These are phyloP conservation scores for Xylariaceae sp. DNA, from an alignment of 2,329 filamentous ascomycete species.

Conservation along the genomic window DNA sequence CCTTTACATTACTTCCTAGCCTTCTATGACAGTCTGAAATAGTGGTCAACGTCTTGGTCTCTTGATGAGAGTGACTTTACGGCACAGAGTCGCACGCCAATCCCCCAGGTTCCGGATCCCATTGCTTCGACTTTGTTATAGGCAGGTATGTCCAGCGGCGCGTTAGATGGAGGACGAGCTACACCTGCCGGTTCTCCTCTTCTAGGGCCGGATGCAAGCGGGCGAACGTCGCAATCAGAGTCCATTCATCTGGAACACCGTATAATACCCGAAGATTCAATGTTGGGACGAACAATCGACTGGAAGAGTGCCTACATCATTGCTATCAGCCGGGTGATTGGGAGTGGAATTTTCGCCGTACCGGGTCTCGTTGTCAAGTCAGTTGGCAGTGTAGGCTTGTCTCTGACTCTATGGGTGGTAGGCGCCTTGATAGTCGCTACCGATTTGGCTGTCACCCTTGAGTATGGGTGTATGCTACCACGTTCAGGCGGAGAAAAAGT, in stretches of 20 bases:
- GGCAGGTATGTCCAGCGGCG: constrained; percentile 1
- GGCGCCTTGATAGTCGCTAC: constrained; percentile 58
- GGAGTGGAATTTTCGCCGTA: constrained; percentile 67
- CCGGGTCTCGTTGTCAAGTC: constrained; percentile 62
- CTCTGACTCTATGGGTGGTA: constrained; percentile 57
- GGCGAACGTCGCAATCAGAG: constrained; percentile 21
- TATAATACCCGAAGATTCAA: constrained; percentile 54
- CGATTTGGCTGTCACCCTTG: constrained; percentile 57
- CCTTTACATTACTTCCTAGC: neutral
- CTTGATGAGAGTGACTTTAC: neutral
- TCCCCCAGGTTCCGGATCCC: constrained; percentile 1
- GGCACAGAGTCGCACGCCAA: constrained; percentile 1
- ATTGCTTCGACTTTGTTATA: neutral
- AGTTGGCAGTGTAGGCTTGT: constrained; percentile 60
- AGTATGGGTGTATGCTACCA: constrained; percentile 67
- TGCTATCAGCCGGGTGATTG: constrained; percentile 63
- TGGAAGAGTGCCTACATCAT: constrained; percentile 63
- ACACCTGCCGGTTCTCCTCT: constrained; percentile 6
- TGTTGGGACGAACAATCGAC: constrained; percentile 52
- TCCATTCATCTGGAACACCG: constrained; percentile 48
- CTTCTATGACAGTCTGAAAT: neutral
- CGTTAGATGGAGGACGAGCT: constrained; percentile 10
- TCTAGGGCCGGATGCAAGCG: constrained; percentile 12
- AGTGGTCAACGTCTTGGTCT: neutral
- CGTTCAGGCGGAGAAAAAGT: constrained; percentile 64